Conservation (phyloP, 1,139 yeast species). For the Yamadazyma blattariae region DNA sequence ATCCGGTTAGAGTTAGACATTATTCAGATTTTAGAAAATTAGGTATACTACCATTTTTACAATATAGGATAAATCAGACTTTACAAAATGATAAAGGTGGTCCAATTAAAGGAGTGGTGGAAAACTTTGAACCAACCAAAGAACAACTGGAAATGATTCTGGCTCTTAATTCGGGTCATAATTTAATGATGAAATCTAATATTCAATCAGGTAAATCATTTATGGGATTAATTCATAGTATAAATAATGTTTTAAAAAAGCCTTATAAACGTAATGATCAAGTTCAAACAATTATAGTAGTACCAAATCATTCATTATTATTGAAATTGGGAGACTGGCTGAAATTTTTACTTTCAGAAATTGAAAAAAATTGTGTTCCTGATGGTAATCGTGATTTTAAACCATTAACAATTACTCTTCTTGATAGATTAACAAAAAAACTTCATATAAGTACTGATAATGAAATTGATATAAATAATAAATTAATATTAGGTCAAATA, state of each 20-base stretch:
- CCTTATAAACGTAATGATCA: constrained; percentile 12
- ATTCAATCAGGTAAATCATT: constrained; percentile 26
- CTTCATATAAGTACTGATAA: background rate
- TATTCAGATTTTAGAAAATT: constrained; percentile 18
- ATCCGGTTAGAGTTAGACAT: too few relatives aligned
- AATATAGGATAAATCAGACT: constrained; percentile 20
- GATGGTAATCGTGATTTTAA: background rate
- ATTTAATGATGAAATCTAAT: constrained; percentile 14
- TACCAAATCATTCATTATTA: constrained; percentile 25
- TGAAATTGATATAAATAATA: background rate
- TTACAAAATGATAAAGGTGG: constrained; percentile 2
- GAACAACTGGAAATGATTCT: constrained; percentile 24
- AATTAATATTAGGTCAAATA: background rate
- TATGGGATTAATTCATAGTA: constrained; percentile 20
- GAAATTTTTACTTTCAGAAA: constrained; percentile 13
- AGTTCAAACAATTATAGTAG: constrained; percentile 18
- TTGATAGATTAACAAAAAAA: background rate
- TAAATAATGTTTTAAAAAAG: constrained; percentile 19
- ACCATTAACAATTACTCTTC: background rate
- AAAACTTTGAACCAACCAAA: constrained; percentile 7
- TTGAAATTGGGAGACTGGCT: constrained; percentile 18
- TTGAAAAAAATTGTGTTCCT: constrained; percentile 26
- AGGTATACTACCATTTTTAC: constrained; percentile 29
- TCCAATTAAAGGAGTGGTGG: too few relatives aligned
- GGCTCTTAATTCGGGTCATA: constrained; percentile 15